phyloP scores from a whole-genome alignment of 257 asterid genomes.

The Coffea canephora region DNA sequence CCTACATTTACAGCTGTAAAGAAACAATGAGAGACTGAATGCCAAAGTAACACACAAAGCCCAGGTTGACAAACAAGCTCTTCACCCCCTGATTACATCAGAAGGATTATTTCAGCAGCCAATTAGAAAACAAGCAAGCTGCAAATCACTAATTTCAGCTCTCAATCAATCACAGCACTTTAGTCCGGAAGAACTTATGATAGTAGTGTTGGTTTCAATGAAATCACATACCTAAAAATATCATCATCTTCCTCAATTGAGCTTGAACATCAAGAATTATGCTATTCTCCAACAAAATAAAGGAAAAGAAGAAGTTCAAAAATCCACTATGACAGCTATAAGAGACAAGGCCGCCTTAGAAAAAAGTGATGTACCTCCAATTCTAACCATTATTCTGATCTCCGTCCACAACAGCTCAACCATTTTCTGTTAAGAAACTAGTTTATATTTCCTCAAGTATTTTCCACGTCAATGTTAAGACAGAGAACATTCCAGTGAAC shows the following conservation, averaged over 20 bases:
- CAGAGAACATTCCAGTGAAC: background rate
- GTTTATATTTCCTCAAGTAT: background rate
- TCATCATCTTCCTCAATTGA: background rate
- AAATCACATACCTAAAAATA: background rate
- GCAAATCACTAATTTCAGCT: too few species aligned
- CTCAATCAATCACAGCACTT: background rate
- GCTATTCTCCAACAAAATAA: background rate
- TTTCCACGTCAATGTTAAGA: background rate
- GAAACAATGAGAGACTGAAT: too few species aligned
- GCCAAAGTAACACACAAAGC: too few species aligned
- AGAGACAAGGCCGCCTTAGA: background rate
- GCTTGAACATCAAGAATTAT: background rate
- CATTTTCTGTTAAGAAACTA: background rate
- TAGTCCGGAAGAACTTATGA: too few species aligned
- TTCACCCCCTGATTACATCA: too few species aligned
- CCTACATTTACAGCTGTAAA: too few species aligned
- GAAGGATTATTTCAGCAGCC: too few species aligned
- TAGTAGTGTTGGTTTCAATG: too few species aligned
- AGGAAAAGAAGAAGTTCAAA: background rate
- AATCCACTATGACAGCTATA: background rate
- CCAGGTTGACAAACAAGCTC: too few species aligned
- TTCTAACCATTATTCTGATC: background rate
- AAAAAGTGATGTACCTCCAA: background rate
- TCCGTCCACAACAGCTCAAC: background rate
- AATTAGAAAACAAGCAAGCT: too few species aligned